Base-by-base conservation (phyloP, 495 filamentous ascomycete genomes). In the Talaromyces liani region DNA sequence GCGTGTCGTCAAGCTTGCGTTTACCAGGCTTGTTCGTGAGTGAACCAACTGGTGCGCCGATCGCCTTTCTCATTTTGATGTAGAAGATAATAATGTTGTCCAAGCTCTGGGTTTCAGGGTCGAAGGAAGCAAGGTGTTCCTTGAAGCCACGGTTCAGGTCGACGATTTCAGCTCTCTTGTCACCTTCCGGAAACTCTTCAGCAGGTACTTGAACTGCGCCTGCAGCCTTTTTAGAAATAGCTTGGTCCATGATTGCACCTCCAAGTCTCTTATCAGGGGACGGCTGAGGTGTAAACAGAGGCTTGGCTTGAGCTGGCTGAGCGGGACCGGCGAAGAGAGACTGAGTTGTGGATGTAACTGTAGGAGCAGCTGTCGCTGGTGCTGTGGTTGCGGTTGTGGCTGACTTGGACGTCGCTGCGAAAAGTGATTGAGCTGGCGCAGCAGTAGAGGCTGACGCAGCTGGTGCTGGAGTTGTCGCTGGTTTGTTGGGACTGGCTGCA, bases 51-150 rank as follows among this genome's bases (percentile, higher is more conserved):
- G 77, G 77, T 1, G 68, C 65, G 27, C 73, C 75, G 34, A 80
- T 68, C 0, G 70, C 66, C 6, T 69, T 67, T 31, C 78, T 75
- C 36, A 75, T 66, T 39, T 69, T 71, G 65, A 73, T 60, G 39
- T 79, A 80, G 25, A 71, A 71, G 7, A 72, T 57, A 18, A 80
- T 61, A 47, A 73, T 25, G 12, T 64, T 58, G 63, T 78, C 77
- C 31, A 79, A 75, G 25, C 65, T 60, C 45, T 75, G 61, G 1
- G 25, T 70, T 7, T 64, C 62, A 25, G 75, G 73, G 58, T 77
- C 64, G n/a, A 69, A 62, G 5, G 66, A 62, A 14, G 66, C 56
- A 18, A 80, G 45, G 27, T 73, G 61, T 2, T 66, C 65, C 45
- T 74, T 71, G 69, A 79, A 79, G 34, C 61, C 64, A 24, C 68